These are phyloP conservation scores for Aspergillus diversus DNA, from an alignment of 495 filamentous ascomycete species.

Conservation along the genomic window DNA sequence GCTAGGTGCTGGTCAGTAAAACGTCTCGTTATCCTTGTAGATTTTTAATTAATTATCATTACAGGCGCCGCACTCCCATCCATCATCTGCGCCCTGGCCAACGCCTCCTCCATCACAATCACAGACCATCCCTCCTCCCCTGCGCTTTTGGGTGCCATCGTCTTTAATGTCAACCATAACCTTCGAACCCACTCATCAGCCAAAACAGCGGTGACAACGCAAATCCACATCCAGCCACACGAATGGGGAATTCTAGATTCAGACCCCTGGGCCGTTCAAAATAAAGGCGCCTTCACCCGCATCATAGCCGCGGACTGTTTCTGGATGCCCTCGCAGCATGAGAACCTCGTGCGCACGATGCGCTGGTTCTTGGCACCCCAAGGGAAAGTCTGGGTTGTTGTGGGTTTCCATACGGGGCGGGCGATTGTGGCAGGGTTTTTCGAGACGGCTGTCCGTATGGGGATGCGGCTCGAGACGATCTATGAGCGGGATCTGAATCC, in stretches of 20 bases:
- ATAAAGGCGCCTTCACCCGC: constrained; percentile 61
- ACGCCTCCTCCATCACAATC: constrained; percentile 64
- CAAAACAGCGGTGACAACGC: constrained; percentile 23
- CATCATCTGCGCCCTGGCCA: constrained; percentile 65
- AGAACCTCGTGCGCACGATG: constrained; percentile 70
- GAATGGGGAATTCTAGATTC: constrained; percentile 66
- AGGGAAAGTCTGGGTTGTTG: constrained; percentile 67
- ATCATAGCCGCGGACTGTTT: constrained; percentile 83
- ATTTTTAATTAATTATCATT: constrained; percentile 8
- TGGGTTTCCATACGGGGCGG: constrained; percentile 85
- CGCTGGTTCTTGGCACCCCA: constrained; percentile 66
- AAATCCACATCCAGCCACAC: constrained; percentile 61
- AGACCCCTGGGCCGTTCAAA: constrained; percentile 54
- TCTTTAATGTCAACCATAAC: constrained; percentile 63
- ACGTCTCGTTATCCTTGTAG: neutral
- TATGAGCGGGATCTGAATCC: constrained; percentile 76
- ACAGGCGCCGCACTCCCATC: constrained; percentile 76
- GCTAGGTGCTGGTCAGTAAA: neutral
- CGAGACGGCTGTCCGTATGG: constrained; percentile 56
- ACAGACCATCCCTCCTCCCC: constrained; percentile 79
- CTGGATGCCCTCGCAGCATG: constrained; percentile 83
- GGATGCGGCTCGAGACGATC: constrained; percentile 69
- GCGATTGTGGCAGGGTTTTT: constrained; percentile 74
- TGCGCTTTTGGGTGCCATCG: constrained; percentile 62
- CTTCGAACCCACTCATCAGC: constrained; percentile 28